Conservation (phyloP, 305 asterid species). For the Ajuga reptans region DNA sequence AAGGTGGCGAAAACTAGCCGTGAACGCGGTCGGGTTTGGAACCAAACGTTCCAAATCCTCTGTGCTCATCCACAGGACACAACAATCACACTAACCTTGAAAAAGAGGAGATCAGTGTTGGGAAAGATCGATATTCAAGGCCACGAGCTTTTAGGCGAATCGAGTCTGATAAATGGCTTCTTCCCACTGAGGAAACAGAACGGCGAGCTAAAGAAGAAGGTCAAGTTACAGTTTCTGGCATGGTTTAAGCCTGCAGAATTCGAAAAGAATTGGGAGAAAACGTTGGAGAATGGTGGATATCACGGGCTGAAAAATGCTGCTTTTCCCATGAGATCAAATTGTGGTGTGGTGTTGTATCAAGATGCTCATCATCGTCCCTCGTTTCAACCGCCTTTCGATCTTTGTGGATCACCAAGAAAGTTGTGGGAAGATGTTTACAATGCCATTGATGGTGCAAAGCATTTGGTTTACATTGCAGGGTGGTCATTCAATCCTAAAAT, state of each 20-base stretch:
- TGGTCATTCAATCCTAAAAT: constrained; percentile 79
- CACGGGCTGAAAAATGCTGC: constrained; percentile 54
- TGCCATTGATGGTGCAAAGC: constrained; percentile 77
- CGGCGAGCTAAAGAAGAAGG: constrained; percentile 41
- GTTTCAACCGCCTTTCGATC: constrained; percentile 48
- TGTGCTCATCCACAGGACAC: constrained; percentile 69
- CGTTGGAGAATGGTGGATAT: constrained; percentile 43
- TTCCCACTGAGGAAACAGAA: constrained; percentile 51
- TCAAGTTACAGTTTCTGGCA: constrained; percentile 51
- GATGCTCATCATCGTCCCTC: constrained; percentile 64
- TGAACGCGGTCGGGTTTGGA: constrained; percentile 56
- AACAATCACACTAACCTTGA: constrained; percentile 53
- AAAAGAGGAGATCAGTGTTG: constrained; percentile 39
- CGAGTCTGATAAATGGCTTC: constrained; percentile 55
- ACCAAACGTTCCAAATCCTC: constrained; percentile 71
- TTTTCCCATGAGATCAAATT: constrained; percentile 62
- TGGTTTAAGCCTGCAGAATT: constrained; percentile 73
- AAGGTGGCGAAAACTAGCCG: constrained; percentile 58
- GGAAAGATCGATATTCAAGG: constrained; percentile 55
- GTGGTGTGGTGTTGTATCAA: constrained; percentile 57
- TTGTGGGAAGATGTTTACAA: constrained; percentile 78
- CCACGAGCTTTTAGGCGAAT: constrained; percentile 37
- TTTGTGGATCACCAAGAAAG: constrained; percentile 35
- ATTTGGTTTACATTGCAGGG: constrained; percentile 73
- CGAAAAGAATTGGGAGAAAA: constrained; percentile 52